Evolutionary conservation across 331 rosid species (phyloP).

Genomic region (Saraca asoca): DNA sequence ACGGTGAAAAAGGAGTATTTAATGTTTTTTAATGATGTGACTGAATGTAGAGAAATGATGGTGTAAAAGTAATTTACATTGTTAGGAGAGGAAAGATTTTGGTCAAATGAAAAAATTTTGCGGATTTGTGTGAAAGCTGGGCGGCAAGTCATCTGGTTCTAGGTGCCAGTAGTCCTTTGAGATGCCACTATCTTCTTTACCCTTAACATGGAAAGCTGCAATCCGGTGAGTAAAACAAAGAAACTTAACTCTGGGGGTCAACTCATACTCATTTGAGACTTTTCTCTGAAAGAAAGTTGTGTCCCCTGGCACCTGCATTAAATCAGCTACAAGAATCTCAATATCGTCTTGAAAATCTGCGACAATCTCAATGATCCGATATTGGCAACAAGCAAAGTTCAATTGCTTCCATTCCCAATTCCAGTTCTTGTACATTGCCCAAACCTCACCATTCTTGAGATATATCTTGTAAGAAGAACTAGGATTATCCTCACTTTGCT

Average conservation of each 20-base stretch:
- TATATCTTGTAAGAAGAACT: neutral
- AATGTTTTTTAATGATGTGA: no score
- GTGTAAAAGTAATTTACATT: no score
- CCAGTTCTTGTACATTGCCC: slow-evolving; percentile 17
- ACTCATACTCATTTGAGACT: neutral
- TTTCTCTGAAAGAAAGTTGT: slow-evolving; percentile 5
- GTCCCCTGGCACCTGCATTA: slow-evolving; percentile 12
- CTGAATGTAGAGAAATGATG: no score
- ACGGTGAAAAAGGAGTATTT: no score
- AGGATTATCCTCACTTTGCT: neutral
- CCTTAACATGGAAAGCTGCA: slow-evolving; percentile 2
- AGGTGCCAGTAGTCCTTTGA: slow-evolving; percentile 4
- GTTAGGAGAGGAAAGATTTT: no score
- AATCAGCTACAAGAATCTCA: slow-evolving; percentile 3
- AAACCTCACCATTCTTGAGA: slow-evolving; percentile 22
- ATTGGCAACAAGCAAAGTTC: neutral
- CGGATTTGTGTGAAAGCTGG: no score
- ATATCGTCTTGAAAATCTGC: neutral
- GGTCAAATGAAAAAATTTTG: no score
- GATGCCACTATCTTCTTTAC: neutral
- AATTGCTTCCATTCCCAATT: slow-evolving; percentile 1
- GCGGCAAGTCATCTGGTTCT: neutral
- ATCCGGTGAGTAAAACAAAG: slow-evolving; percentile 15
- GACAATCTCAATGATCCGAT: neutral
- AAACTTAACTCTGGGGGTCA: neutral